Percentiles rank a stretch among this genome's conserved stretches.
Evolutionary conservation across 352 stramenopile species (phyloP).

Genomic region (Phytophthora syringae): DNA sequence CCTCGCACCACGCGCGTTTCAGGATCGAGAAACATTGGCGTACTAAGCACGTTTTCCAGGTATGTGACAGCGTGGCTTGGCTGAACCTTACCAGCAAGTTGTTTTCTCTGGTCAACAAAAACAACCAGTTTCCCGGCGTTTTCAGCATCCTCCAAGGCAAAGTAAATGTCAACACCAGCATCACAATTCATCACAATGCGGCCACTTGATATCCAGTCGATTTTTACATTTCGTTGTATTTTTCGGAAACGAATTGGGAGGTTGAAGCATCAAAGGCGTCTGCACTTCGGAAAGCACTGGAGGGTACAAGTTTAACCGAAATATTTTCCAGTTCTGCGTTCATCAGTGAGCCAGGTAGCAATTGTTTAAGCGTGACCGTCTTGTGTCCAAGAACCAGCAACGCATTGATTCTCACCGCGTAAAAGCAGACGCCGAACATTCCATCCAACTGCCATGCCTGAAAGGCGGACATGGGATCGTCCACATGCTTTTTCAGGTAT

Average conservation of each 20-base stretch:
- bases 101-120: no score
- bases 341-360: slow-evolving; percentile 9
- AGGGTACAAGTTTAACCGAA: slow-evolving; percentile 5
- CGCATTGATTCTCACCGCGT: slow-evolving; percentile 37
- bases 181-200: slow-evolving; percentile 33
- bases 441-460: slow-evolving; percentile 7
- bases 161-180: no score
- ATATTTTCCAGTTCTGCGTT: neutral
- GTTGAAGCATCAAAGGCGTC: slow-evolving; percentile 3
- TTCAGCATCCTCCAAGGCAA: no score
- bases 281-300: neutral
- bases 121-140: no score
- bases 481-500: no score
- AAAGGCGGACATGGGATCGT: neutral
- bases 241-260: neutral
- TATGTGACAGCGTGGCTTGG: slow-evolving; percentile 7
- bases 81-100: no score
- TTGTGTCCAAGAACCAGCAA: slow-evolving; percentile 32
- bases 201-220: slow-evolving; percentile 17
- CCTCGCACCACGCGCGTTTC: slow-evolving; percentile 9
- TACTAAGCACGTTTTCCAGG: slow-evolving; percentile 7
- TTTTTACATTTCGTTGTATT: neutral
- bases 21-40: slow-evolving; percentile 5
- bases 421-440: slow-evolving; percentile 36
- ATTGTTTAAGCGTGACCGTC: slow-evolving; percentile 23